A percentile compares a stretch with the other conserved stretches of the same genome.
Conservation (phyloP, 1,139 yeast species). For the Magnusiomyces fungicola region DNA sequence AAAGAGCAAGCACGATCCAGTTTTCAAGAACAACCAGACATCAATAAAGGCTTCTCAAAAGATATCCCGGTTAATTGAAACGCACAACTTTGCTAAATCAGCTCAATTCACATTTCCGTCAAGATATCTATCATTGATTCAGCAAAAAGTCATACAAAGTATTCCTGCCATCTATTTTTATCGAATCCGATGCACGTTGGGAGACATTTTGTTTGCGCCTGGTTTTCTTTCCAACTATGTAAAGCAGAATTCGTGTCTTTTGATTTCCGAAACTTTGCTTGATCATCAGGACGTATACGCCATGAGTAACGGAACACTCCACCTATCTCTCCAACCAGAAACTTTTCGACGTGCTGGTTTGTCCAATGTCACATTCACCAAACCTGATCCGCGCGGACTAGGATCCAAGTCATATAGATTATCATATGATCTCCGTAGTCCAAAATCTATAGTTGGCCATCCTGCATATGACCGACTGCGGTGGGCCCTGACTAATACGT, state of each 20-base stretch:
- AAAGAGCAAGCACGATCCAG: too few relatives aligned
- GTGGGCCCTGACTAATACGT: conserved; percentile 32
- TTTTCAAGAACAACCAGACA: too few relatives aligned
- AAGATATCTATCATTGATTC: not conserved
- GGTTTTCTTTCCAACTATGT: conserved; percentile 8
- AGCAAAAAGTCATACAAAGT: not conserved
- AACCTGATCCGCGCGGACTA: conserved; percentile 7
- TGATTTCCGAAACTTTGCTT: conserved; percentile 22
- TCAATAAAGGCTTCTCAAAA: not conserved
- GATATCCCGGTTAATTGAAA: conserved; percentile 10
- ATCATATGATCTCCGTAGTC: conserved; percentile 19
- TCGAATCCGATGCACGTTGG: conserved; percentile 4
- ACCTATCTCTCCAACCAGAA: conserved; percentile 29
- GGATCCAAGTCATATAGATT: conserved; percentile 6
- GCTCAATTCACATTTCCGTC: conserved; percentile 10
- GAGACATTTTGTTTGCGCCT: conserved; percentile 5
- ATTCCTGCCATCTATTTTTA: conserved; percentile 7
- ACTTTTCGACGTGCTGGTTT: conserved; percentile 32
- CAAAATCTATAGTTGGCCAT: conserved; percentile 15
- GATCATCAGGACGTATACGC: conserved; percentile 33
- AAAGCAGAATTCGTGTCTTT: conserved; percentile 8
- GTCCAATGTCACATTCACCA: conserved; percentile 7
- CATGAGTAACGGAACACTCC: conserved; percentile 27
- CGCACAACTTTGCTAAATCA: conserved; percentile 18
- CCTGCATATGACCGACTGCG: conserved; percentile 30